Evolutionary conservation across 2,329 filamentous ascomycete species (phyloP), one percentile per base, ranked within the genome.

Genomic region (Monilinia fructicola): DNA sequence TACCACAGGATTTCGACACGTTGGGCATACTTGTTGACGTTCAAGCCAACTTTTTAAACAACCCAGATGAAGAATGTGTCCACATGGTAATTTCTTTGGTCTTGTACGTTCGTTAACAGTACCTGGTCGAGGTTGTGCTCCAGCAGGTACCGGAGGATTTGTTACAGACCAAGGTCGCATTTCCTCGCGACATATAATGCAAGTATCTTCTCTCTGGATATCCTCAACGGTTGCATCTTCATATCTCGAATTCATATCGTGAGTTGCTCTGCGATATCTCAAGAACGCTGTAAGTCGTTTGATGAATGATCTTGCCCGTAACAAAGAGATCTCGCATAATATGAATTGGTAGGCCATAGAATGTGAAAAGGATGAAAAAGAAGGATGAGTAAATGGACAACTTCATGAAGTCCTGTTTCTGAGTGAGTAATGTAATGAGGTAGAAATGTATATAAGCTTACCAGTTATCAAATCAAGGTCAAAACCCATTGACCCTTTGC

Each of bases 1-100:
- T 48, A 92, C 81, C 21, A 97, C 95, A 21, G 94, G 89, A 61
- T 91, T 86, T 72, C 95, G 87, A 77, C 95, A 99, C 2, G 93
- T 99, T 9, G 95, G 95, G 76, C 95, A 99, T 44, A 96, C 93
- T 79, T 99, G 95, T 78, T 99, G 95, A 70, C 95, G 85, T 81
- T 99, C 95, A 38, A 99, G 84, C 95, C 95, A 99, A 77, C 93
- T 96, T 78, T 95, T 92, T 67, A 99, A 85, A 77, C 95, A 99
- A 58, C 93, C 90, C 71, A 97, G 90, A 78, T 99, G 95, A 50
- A 99, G 80, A 50, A 98, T 95, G 75, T 99, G 95, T 5, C 94
- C 93, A 78, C 95, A 99, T 0, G 95, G 95, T 12, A 99, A 84
- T 79, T 97, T 98, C 82, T 99, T 99, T 9, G 95, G 92, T 26